Evolutionary conservation across 805 yeast species (phyloP).

Genomic region (Ogataea corticis): DNA sequence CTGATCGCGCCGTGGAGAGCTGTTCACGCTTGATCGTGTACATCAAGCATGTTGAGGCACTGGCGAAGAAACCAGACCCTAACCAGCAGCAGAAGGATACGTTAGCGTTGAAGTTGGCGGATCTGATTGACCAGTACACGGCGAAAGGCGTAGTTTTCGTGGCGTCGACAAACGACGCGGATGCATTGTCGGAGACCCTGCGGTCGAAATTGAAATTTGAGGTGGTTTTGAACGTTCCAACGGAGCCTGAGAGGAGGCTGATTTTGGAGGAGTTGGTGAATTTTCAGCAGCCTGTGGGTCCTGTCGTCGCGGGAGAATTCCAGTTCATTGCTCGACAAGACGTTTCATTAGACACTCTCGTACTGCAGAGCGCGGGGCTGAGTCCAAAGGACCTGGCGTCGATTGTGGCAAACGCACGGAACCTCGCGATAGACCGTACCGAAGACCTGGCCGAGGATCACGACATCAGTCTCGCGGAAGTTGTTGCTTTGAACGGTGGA

Average conservation of each 20-base stretch:
- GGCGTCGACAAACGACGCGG: slow-evolving; percentile 70
- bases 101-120: slow-evolving; percentile 54
- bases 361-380: slow-evolving; percentile 89
- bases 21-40: slow-evolving; percentile 52
- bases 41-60: slow-evolving; percentile 71
- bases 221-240: slow-evolving; percentile 72
- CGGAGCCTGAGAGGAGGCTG: slow-evolving; percentile 66
- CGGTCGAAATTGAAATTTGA: slow-evolving; percentile 77
- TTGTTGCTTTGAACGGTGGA: slow-evolving; percentile 57
- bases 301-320: slow-evolving; percentile 5
- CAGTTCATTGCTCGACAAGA: slow-evolving; percentile 42
- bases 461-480: slow-evolving; percentile 30
- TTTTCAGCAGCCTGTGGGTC: neutral
- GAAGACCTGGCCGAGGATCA: slow-evolving; percentile 34
- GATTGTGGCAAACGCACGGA: slow-evolving; percentile 66
- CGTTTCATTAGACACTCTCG: slow-evolving; percentile 56
- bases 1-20: slow-evolving; percentile 59
- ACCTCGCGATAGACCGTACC: slow-evolving; percentile 52
- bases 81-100: slow-evolving; percentile 45
- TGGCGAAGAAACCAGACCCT: slow-evolving; percentile 67
- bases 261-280: slow-evolving; percentile 57
- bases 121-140: slow-evolving; percentile 56
- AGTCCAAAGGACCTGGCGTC: slow-evolving; percentile 80
- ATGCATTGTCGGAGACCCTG: slow-evolving; percentile 62
- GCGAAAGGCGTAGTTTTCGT: slow-evolving; percentile 51